A percentile compares a stretch with the other conserved stretches of the same genome.
phyloP scores from a whole-genome alignment of 495 filamentous ascomycete species.

The Penicillium bialowiezense region DNA sequence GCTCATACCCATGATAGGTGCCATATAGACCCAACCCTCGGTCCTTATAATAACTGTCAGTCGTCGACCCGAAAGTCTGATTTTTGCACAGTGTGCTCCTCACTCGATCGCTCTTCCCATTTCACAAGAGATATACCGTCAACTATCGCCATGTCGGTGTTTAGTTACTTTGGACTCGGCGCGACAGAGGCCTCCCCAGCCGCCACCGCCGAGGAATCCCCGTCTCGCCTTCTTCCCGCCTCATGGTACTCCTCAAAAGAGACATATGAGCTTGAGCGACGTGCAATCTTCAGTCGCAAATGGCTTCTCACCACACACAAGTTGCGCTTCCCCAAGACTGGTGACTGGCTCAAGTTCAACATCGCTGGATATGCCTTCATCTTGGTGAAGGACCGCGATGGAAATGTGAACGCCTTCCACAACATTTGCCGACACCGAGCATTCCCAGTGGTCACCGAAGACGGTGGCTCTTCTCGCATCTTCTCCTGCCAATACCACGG shows the following conservation, averaged over 20 bases:
- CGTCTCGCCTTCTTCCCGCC: conserved; percentile 39
- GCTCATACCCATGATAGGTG: not conserved
- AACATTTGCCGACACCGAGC: conserved; percentile 59
- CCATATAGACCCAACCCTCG: not conserved
- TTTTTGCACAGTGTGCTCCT: not conserved
- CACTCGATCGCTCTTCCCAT: not conserved
- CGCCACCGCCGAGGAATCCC: conserved; percentile 2
- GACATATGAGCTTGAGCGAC: conserved; percentile 52
- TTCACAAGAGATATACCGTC: too few relatives aligned
- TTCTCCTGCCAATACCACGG: conserved; percentile 60
- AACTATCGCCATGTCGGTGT: conserved; percentile 2
- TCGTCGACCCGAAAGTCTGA: not conserved
- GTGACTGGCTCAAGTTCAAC: conserved; percentile 48
- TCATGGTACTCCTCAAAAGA: conserved; percentile 49
- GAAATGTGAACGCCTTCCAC: conserved; percentile 55
- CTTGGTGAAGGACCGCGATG: conserved; percentile 45
- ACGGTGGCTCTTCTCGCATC: conserved; percentile 46
- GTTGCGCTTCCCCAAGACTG: conserved; percentile 42
- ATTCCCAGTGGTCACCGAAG: conserved; percentile 52
- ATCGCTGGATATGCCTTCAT: conserved; percentile 50
- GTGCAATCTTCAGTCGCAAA: conserved; percentile 50
- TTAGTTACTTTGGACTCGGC: conserved; percentile 23
- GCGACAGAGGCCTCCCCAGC: conserved; percentile 5
- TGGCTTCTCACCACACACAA: conserved; percentile 56
- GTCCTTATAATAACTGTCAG: not conserved